These are phyloP conservation scores for Septoria linicola DNA, from an alignment of 2,329 filamentous ascomycete species.

Conservation along the genomic window DNA sequence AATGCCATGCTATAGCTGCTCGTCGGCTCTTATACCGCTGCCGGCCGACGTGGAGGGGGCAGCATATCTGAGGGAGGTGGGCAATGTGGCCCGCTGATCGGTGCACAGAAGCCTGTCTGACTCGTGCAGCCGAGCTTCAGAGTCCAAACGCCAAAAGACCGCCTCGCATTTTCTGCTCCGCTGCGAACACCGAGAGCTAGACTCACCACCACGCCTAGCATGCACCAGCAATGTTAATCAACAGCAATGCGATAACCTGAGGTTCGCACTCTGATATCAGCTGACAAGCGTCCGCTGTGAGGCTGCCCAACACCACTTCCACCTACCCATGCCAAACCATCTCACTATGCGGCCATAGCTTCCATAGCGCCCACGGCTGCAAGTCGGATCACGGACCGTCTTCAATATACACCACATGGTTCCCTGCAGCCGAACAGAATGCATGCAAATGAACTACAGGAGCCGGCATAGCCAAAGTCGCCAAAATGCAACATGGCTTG, in stretches of 20 bases:
- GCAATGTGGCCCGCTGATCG: not conserved
- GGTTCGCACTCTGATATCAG: not conserved
- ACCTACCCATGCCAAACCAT: not conserved
- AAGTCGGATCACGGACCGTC: constrained; percentile 8
- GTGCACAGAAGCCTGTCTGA: constrained; percentile 5
- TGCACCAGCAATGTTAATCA: no score
- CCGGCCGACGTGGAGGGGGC: constrained; percentile 2
- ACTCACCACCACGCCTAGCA: no score
- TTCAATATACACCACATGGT: constrained; percentile 6
- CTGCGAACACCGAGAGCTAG: not conserved
- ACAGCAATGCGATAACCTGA: no score
- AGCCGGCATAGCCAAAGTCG: constrained; percentile 1
- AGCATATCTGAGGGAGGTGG: not conserved
- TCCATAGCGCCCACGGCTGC: constrained; percentile 8
- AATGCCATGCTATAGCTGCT: not conserved
- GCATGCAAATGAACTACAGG: constrained; percentile 2
- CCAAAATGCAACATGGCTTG: not conserved
- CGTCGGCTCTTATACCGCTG: not conserved
- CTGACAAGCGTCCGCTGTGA: not conserved
- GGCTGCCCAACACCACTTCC: not conserved
- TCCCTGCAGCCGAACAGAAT: constrained; percentile 8
- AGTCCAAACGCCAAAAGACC: not conserved
- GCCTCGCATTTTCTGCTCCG: not conserved
- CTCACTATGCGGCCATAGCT: constrained; percentile 9
- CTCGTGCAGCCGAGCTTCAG: constrained; percentile 5